Evolutionary conservation across 192 early-diverging fungal species (phyloP).

Genomic region (Entomortierella chlamydospora): DNA sequence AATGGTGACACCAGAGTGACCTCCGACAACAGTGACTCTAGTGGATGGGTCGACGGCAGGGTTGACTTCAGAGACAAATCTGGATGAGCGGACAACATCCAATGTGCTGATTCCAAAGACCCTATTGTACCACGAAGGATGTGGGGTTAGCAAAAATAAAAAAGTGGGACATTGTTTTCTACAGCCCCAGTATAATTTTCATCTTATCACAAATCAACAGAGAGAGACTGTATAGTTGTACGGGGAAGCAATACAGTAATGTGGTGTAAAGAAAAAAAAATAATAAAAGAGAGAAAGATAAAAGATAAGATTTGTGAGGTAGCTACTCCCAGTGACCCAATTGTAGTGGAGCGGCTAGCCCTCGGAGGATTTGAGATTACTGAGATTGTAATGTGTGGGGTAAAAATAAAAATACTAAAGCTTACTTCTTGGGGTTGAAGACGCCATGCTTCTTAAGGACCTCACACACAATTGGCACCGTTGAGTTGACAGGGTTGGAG

Average conservation of each 20-base stretch:
- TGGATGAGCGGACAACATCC: conserved; percentile 91
- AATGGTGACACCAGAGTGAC: conserved; percentile 95
- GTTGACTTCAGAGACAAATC: conserved; percentile 85
- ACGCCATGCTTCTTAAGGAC: conserved; percentile 88
- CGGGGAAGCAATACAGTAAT: too few species aligned
- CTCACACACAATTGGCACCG: conserved; percentile 95
- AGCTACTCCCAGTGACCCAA: too few species aligned
- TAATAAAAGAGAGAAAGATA: too few species aligned
- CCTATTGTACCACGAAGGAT: conserved; percentile 40
- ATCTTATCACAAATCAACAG: neutral
- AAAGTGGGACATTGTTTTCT: neutral
- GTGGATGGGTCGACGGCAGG: conserved; percentile 74
- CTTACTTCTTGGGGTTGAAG: conserved; percentile 81
- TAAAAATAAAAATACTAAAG: neutral
- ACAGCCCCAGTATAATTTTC: neutral
- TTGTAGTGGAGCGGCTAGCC: neutral
- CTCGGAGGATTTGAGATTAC: neutral
- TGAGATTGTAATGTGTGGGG: neutral
- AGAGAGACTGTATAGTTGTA: too few species aligned
- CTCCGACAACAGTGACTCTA: conserved; percentile 87
- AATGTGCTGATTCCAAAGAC: conserved; percentile 95
- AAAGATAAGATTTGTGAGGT: too few species aligned
- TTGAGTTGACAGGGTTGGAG: conserved; percentile 97
- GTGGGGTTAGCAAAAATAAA: neutral
- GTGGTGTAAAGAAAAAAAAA: too few species aligned